phyloP scores from a whole-genome alignment of 768 basidiomycete genomes.

The Collybia mongolica region DNA sequence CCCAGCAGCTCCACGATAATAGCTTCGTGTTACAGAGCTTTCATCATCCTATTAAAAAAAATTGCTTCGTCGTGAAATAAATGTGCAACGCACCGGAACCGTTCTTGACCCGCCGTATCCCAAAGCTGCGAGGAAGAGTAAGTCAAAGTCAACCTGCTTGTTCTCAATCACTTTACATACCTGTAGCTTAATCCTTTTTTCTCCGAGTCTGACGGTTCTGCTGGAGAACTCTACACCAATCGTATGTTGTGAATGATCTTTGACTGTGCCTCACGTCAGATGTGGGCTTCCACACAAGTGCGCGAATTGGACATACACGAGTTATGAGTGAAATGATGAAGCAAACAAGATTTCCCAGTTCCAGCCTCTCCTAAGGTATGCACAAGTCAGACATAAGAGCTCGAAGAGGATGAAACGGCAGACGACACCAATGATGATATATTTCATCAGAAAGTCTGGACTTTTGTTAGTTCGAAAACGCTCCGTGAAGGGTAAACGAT shows the following conservation, averaged over 20 bases:
- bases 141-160: neutral
- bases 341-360: slow-evolving; percentile 94
- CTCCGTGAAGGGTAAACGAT: neutral
- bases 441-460: slow-evolving; percentile 97
- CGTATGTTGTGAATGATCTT: slow-evolving; percentile 95
- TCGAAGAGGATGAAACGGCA: slow-evolving; percentile 5
- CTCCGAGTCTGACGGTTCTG: slow-evolving; percentile 87
- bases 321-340: slow-evolving; percentile 97
- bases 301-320: slow-evolving; percentile 64
- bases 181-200: slow-evolving; percentile 95
- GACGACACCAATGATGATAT: slow-evolving; percentile 86
- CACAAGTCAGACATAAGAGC: slow-evolving; percentile 5
- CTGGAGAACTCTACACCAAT: slow-evolving; percentile 99
- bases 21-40: slow-evolving; percentile 91
- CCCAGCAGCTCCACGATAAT: slow-evolving; percentile 93
- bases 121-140: slow-evolving; percentile 60
- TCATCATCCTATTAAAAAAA: slow-evolving; percentile 7
- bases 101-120: slow-evolving; percentile 97
- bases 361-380: slow-evolving; percentile 81
- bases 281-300: neutral
- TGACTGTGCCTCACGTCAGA: slow-evolving; percentile 55
- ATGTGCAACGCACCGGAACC: slow-evolving; percentile 63
- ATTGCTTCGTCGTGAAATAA: neutral
- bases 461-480: slow-evolving; percentile 14
- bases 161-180: slow-evolving; percentile 37